Evolutionary conservation across 495 filamentous ascomycete species (phyloP).

Genomic region (Annulohypoxylon nitens): DNA sequence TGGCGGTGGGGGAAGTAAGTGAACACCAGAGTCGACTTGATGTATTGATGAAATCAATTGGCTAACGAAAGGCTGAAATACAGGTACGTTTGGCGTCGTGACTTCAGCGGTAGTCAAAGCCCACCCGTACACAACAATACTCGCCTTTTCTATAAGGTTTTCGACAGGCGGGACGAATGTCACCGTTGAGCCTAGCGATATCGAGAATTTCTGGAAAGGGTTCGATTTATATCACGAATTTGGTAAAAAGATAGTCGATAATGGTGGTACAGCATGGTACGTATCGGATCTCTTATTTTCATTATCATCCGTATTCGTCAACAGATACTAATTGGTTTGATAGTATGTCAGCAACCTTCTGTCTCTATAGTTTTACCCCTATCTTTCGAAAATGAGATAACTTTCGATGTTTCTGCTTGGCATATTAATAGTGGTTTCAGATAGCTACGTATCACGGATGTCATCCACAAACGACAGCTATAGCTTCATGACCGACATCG

Average conservation of each 20-base stretch:
- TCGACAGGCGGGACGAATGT: conserved; percentile 55
- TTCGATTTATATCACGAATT: conserved; percentile 49
- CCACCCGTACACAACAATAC: conserved; percentile 46
- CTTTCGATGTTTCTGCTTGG: neutral
- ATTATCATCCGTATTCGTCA: conserved; percentile 16
- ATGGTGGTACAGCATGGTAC: conserved; percentile 47
- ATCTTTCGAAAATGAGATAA: neutral
- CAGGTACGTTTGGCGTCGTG: conserved; percentile 66
- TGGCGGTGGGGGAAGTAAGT: conserved; percentile 68
- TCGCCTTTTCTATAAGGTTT: conserved; percentile 45
- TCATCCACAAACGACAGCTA: conserved; percentile 35
- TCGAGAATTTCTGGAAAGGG: conserved; percentile 45
- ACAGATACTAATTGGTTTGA: conserved; percentile 14
- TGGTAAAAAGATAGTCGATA: conserved; percentile 46
- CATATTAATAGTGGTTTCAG: conserved; percentile 20
- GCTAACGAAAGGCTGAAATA: conserved; percentile 13
- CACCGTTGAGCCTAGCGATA: conserved; percentile 39
- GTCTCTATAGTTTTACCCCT: neutral
- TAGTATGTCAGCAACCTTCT: conserved; percentile 29
- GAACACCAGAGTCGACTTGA: neutral
- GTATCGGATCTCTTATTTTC: conserved; percentile 15
- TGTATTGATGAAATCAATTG: neutral
- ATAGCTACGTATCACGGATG: conserved; percentile 44
- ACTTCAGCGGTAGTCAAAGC: conserved; percentile 60
- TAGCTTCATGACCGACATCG: conserved; percentile 47